Percentiles rank a stretch among this genome's conserved stretches.
These are phyloP conservation scores for Talaromyces sp. DNA, from an alignment of 2,329 filamentous ascomycete genomes.

Conservation along the genomic window DNA sequence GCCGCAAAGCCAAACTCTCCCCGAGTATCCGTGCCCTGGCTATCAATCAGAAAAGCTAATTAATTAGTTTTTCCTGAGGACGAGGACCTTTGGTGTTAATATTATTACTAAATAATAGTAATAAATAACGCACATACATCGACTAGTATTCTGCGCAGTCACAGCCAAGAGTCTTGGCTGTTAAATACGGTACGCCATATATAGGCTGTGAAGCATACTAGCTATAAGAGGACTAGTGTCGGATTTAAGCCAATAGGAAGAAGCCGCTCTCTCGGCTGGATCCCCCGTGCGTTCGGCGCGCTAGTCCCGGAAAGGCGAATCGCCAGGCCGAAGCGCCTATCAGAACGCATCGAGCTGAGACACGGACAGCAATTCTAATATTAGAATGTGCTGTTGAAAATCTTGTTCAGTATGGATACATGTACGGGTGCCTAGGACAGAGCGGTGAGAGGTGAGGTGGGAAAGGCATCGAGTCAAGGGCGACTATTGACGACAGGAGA, in stretches of 20 bases:
- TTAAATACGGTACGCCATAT: background rate
- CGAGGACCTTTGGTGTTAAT: background rate
- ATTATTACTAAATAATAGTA: too few relatives aligned
- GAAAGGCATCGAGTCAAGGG: background rate
- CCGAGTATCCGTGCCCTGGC: background rate
- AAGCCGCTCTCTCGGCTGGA: background rate
- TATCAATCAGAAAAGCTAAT: background rate
- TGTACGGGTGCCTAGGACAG: background rate
- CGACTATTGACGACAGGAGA: background rate
- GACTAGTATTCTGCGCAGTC: background rate
- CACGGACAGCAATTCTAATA: background rate
- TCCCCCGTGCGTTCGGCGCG: background rate
- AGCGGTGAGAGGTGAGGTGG: background rate
- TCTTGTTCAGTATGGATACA: too few relatives aligned
- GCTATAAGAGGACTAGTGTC: background rate
- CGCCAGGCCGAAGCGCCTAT: background rate
- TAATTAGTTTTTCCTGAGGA: background rate
- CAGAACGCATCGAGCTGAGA: background rate
- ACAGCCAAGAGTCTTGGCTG: background rate
- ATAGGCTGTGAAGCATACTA: background rate
- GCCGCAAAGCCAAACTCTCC: background rate
- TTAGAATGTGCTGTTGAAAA: background rate
- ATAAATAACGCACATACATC: too few relatives aligned
- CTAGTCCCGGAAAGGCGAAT: background rate
- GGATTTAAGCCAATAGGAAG: background rate